Evolutionary conservation across 371 early-diverging fungal species (phyloP).

Genomic region (Syncephalastrum sp.): DNA sequence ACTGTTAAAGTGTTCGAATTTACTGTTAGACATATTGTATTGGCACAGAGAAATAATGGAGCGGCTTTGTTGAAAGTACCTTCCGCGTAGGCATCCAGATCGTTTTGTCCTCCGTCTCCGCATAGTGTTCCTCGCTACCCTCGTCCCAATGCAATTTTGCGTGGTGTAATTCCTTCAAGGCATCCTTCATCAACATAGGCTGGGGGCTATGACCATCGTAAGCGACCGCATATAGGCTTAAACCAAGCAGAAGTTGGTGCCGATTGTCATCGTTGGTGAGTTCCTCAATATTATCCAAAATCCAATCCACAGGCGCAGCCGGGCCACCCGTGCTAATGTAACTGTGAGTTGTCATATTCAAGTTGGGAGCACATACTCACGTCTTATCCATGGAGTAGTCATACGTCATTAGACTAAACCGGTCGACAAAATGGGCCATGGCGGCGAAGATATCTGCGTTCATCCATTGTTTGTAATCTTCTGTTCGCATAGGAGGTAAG

Average conservation of each 20-base stretch:
- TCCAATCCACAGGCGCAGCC: slow-evolving; percentile 55
- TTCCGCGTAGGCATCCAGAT: slow-evolving; percentile 57
- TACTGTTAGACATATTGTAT: background rate
- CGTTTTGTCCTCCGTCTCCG: slow-evolving; percentile 34
- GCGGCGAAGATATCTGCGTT: slow-evolving; percentile 31
- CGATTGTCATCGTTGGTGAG: slow-evolving; percentile 35
- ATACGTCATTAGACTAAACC: slow-evolving; percentile 66
- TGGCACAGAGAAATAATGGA: background rate
- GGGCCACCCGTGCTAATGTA: slow-evolving; percentile 49
- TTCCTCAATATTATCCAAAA: slow-evolving; percentile 52
- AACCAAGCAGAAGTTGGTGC: slow-evolving; percentile 50
- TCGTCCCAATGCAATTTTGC: slow-evolving; percentile 37
- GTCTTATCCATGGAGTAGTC: slow-evolving; percentile 50
- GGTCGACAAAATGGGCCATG: slow-evolving; percentile 44
- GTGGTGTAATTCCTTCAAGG: slow-evolving; percentile 24
- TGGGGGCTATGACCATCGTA: slow-evolving; percentile 29
- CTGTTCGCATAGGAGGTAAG: slow-evolving; percentile 41
- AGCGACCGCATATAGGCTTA: slow-evolving; percentile 61
- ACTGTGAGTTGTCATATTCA: background rate
- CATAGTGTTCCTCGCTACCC: slow-evolving; percentile 46
- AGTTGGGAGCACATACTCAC: slow-evolving; percentile 20
- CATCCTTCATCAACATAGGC: slow-evolving; percentile 34
- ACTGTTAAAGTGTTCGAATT: slow-evolving; percentile 22
- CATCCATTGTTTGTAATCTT: slow-evolving; percentile 27
- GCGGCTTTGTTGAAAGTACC: slow-evolving; percentile 15